A percentile compares a stretch with the other conserved stretches of the same genome.
phyloP scores from a whole-genome alignment of 805 yeast species.

The Kodamaea neixiangensis region DNA sequence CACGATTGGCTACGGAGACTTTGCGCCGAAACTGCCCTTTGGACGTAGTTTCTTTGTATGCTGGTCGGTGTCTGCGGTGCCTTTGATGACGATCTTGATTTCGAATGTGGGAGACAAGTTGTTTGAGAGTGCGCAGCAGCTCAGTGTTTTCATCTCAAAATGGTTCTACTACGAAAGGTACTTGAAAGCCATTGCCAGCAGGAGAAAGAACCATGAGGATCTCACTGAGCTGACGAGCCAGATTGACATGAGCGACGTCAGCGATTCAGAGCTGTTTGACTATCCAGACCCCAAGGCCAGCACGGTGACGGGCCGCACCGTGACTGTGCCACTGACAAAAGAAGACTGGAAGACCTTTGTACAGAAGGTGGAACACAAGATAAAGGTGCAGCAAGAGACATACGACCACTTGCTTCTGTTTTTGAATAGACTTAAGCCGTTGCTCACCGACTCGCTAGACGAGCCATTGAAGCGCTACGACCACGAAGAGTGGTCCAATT shows the following conservation, averaged over 20 bases:
- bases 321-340: constrained; percentile 2
- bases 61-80: constrained; percentile 85
- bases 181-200: neutral
- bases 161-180: constrained; percentile 7
- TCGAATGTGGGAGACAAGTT: constrained; percentile 70
- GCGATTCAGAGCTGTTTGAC: neutral
- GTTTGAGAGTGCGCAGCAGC: constrained; percentile 28
- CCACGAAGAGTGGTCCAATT: constrained; percentile 53
- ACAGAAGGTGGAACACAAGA: constrained; percentile 5
- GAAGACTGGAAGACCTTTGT: constrained; percentile 7
- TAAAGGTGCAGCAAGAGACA: constrained; percentile 15
- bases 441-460: constrained; percentile 37
- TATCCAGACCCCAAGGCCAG: neutral
- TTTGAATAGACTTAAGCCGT: constrained; percentile 31
- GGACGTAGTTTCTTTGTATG: constrained; percentile 73
- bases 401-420: constrained; percentile 26
- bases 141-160: constrained; percentile 15
- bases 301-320: neutral
- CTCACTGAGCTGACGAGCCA: constrained; percentile 6
- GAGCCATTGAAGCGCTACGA: constrained; percentile 45
- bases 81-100: constrained; percentile 80
- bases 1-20: constrained; percentile 87
- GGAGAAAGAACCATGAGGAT: constrained; percentile 10
- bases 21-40: constrained; percentile 58
- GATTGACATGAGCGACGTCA: constrained; percentile 2